These are phyloP conservation scores for Fragaria vesca DNA, from an alignment of 306 rosid species.

Conservation along the genomic window DNA sequence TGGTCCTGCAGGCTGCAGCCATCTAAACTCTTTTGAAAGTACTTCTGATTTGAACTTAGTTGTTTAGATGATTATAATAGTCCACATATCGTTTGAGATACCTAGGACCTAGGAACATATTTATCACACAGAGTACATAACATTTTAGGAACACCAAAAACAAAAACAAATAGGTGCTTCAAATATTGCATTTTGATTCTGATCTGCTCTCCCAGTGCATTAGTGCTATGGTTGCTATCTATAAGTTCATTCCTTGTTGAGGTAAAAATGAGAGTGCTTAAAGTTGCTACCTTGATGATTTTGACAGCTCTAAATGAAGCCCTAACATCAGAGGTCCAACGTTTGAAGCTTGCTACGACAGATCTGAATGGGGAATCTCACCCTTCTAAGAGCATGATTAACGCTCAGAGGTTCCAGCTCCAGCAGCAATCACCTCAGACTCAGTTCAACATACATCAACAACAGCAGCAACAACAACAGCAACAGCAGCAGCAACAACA, in stretches of 20 bases:
- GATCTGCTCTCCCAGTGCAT: neutral
- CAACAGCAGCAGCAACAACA: slow-evolving; percentile 48
- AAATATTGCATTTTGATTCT: neutral
- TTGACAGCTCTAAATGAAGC: slow-evolving; percentile 84
- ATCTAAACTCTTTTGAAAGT: too few species aligned
- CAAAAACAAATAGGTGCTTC: neutral
- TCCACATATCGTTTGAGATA: neutral
- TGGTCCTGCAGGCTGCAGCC: neutral
- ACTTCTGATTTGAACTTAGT: too few species aligned
- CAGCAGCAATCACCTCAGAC: slow-evolving; percentile 46
- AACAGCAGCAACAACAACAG: slow-evolving; percentile 43
- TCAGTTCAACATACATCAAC: slow-evolving; percentile 54
- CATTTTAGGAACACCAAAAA: neutral
- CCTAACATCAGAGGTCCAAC: slow-evolving; percentile 86
- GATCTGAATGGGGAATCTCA: slow-evolving; percentile 63
- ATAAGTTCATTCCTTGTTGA: neutral
- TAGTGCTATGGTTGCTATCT: neutral
- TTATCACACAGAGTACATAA: neutral
- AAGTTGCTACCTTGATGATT: slow-evolving; percentile 15
- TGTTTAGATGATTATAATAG: neutral
- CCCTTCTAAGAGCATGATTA: slow-evolving; percentile 54
- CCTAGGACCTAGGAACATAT: neutral
- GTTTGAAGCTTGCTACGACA: slow-evolving; percentile 73
- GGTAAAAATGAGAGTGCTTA: slow-evolving; percentile 9
- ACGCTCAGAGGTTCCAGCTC: slow-evolving; percentile 54